phyloP scores from a whole-genome alignment of 139 green algal genomes.

The Micractinium sp. region DNA sequence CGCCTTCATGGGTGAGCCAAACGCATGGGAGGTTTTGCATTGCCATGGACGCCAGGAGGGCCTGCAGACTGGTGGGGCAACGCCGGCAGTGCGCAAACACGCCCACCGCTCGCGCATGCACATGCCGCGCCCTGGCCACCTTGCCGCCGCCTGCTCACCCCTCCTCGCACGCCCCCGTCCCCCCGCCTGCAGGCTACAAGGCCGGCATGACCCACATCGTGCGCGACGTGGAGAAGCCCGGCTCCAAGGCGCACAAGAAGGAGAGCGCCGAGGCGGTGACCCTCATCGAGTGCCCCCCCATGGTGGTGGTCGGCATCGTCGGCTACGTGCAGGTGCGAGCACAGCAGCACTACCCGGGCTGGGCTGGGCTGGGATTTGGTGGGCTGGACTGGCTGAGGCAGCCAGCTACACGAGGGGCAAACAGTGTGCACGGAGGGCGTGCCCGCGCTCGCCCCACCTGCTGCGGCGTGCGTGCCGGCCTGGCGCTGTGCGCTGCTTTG shows the following conservation, averaged over 20 bases:
- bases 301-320: slow-evolving; percentile 98
- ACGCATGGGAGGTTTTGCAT: too few relatives aligned
- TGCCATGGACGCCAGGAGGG: neutral
- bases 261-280: slow-evolving; percentile 98
- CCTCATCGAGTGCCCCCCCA: slow-evolving; percentile 95
- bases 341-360: neutral
- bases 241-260: slow-evolving; percentile 99
- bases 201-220: slow-evolving; percentile 99
- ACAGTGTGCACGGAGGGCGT: too few relatives aligned
- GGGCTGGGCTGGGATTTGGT: neutral
- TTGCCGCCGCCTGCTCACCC: neutral
- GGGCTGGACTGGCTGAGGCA: too few relatives aligned
- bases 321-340: slow-evolving; percentile 82
- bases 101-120: too few relatives aligned
- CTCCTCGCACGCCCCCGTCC: neutral
- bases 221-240: slow-evolving; percentile 98
- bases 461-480: too few relatives aligned
- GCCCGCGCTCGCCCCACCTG: too few relatives aligned
- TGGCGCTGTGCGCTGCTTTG: neutral
- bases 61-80: too few relatives aligned
- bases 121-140: too few relatives aligned
- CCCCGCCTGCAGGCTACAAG: slow-evolving; percentile 61
- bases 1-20: slow-evolving; percentile 88
- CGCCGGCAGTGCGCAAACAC: too few relatives aligned
- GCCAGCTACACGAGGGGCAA: too few relatives aligned